phyloP scores from a whole-genome alignment of 805 yeast genomes.

The Isabelozyma rhagii region DNA sequence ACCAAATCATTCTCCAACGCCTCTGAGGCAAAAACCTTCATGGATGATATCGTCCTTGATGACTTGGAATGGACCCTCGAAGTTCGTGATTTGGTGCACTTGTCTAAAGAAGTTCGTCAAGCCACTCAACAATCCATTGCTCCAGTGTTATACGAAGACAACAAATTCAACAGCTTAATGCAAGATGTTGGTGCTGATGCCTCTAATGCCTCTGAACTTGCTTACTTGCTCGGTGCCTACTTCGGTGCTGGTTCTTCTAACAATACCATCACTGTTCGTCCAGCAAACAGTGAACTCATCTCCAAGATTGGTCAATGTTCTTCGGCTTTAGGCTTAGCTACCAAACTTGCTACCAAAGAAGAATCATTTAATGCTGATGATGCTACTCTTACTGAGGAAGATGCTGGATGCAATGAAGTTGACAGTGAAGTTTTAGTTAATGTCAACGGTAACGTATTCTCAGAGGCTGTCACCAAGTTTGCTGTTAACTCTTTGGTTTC shows the following conservation, averaged over 20 bases:
- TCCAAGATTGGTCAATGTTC: constrained; percentile 19
- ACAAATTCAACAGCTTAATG: constrained; percentile 23
- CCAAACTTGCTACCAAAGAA: background rate
- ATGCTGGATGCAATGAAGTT: background rate
- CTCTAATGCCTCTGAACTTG: constrained; percentile 20
- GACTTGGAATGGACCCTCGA: constrained; percentile 37
- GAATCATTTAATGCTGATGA: constrained; percentile 2
- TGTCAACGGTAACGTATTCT: constrained; percentile 20
- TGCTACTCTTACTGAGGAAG: constrained; percentile 3
- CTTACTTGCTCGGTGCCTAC: constrained; percentile 43
- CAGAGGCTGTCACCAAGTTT: constrained; percentile 19
- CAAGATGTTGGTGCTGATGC: constrained; percentile 12
- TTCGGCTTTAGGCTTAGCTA: constrained; percentile 16
- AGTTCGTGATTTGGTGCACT: constrained; percentile 29
- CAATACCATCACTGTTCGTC: constrained; percentile 5
- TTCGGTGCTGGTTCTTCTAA: constrained; percentile 26
- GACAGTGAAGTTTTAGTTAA: constrained; percentile 3
- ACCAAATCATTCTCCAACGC: constrained; percentile 16
- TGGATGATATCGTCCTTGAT: constrained; percentile 6
- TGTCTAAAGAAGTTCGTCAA: constrained; percentile 23
- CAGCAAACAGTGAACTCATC: constrained; percentile 8
- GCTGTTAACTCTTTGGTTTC: constrained; percentile 22
- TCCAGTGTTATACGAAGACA: constrained; percentile 35
- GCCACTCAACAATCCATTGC: constrained; percentile 28
- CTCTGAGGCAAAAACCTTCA: constrained; percentile 17